Conservation (phyloP, 345 rosid genomes). For the Eucalyptus regnans region DNA sequence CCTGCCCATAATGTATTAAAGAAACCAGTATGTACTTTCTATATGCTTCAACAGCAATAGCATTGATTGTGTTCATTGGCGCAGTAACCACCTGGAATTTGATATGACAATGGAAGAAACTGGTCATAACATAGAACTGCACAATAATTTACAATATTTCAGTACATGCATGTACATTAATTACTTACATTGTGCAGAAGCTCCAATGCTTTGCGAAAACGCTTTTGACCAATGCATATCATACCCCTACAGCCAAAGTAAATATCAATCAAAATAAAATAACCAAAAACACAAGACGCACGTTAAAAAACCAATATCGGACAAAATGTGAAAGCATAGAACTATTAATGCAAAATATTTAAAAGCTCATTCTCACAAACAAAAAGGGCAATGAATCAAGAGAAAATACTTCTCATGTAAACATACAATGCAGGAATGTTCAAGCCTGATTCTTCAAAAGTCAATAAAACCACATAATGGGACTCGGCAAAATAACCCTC, state of each 20-base stretch:
- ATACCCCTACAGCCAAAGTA: slow-evolving; percentile 58
- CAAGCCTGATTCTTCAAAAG: not conserved
- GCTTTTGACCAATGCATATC: slow-evolving; percentile 84
- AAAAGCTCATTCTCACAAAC: not conserved
- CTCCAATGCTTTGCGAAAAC: slow-evolving; percentile 78
- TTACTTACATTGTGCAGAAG: slow-evolving; percentile 68
- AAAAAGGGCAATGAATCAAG: not conserved
- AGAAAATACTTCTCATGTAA: not conserved
- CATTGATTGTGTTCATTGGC: slow-evolving; percentile 69
- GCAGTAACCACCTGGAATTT: slow-evolving; percentile 77
- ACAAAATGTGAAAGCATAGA: not conserved
- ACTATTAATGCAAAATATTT: not conserved
- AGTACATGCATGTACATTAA: not conserved
- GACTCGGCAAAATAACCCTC: not conserved
- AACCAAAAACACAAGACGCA: not conserved
- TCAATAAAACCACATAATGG: not conserved
- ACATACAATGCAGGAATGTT: not conserved
- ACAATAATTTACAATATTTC: not conserved
- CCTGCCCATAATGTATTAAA: slow-evolving; percentile 85
- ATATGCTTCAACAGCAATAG: slow-evolving; percentile 89
- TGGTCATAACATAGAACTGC: not conserved
- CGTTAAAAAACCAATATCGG: not conserved
- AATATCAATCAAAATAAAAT: not conserved
- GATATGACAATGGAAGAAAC: not conserved
- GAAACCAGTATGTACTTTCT: slow-evolving; percentile 80